Conservation (phyloP, 2,329 filamentous ascomycete species). For the Paraphoma chrysanthemicola region DNA sequence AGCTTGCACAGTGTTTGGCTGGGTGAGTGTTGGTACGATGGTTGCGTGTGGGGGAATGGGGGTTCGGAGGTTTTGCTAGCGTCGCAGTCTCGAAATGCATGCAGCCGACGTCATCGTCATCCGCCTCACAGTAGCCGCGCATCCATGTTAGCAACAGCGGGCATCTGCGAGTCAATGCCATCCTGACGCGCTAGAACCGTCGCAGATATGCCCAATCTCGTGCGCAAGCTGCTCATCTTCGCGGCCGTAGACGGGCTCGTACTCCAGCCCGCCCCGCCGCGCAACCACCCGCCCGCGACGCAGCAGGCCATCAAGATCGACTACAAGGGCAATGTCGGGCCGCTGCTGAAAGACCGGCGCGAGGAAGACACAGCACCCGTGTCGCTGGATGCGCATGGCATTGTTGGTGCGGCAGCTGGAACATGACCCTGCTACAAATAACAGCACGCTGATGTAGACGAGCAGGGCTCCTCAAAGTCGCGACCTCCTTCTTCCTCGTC, state of each 20-base stretch:
- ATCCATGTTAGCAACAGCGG: neutral
- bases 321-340: conserved; percentile 67
- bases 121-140: neutral
- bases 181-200: conserved; percentile 3
- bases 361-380: conserved; percentile 46
- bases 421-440: neutral
- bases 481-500: conserved; percentile 81
- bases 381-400: conserved; percentile 56
- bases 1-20: neutral
- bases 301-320: conserved; percentile 71
- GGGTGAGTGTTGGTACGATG: neutral
- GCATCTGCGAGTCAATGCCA: conserved; percentile 1
- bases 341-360: conserved; percentile 51
- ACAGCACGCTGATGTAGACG: too few relatives aligned
- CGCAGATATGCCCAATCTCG: conserved; percentile 72
- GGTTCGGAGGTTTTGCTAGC: neutral
- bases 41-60: too few relatives aligned
- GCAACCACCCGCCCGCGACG: conserved; percentile 61
- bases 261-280: conserved; percentile 71
- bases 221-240: conserved; percentile 80
- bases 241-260: conserved; percentile 84
- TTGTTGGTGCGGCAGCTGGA: conserved; percentile 60
- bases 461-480: conserved; percentile 82
- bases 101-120: conserved; percentile 4
- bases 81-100: neutral